phyloP scores from a whole-genome alignment of 257 asterid species.

The Solanum habrochaites region DNA sequence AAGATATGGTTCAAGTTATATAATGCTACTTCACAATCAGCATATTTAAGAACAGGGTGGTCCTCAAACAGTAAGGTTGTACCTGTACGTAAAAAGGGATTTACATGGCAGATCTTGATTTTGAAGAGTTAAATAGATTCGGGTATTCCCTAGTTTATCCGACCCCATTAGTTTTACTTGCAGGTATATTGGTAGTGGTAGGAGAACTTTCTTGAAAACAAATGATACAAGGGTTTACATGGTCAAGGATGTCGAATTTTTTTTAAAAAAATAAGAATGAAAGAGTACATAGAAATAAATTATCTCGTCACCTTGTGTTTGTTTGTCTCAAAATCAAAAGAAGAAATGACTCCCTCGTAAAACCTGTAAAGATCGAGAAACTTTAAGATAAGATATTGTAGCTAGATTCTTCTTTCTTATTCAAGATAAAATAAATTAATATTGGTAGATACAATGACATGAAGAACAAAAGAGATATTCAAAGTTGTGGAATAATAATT shows the following conservation, averaged over 20 bases:
- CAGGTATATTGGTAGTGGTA: not conserved
- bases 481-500: not conserved
- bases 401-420: not conserved
- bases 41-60: not conserved
- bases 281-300: not conserved
- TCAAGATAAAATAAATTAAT: not conserved
- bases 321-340: constrained; percentile 34
- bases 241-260: not conserved
- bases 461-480: not conserved
- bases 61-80: not conserved
- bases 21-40: not conserved
- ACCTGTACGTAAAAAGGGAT: not conserved
- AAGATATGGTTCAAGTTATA: not conserved
- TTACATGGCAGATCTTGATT: not conserved
- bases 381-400: constrained; percentile 2
- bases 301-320: constrained; percentile 28
- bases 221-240: not conserved
- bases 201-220: not conserved
- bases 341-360: constrained; percentile 32
- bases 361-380: constrained; percentile 35
- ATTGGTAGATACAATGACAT: not conserved
- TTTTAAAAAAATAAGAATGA: not conserved
- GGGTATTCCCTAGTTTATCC: not conserved
- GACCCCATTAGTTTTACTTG: too few species aligned
- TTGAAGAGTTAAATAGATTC: not conserved